These are phyloP conservation scores for Fusarium pseudocircinatum DNA, from an alignment of 2,329 filamentous ascomycete genomes.

Conservation along the genomic window DNA sequence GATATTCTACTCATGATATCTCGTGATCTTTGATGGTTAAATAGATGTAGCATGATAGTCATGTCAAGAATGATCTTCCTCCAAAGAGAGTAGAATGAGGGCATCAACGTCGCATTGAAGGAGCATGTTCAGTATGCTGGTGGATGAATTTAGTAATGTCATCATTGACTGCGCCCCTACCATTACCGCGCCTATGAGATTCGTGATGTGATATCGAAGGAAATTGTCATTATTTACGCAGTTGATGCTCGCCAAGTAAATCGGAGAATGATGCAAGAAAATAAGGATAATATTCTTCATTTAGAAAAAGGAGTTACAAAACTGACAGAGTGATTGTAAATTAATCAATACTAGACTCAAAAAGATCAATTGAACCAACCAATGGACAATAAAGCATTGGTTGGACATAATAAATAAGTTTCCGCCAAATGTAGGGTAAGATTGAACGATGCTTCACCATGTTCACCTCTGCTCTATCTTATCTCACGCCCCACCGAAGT, in stretches of 20 bases:
- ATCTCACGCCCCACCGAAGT: neutral
- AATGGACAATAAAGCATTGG: fast-evolving
- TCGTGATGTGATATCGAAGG: fast-evolving
- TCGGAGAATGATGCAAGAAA: no score
- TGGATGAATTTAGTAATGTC: neutral
- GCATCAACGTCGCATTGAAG: neutral
- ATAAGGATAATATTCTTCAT: no score
- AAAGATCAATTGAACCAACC: fast-evolving
- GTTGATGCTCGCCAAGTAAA: no score
- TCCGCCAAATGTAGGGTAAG: neutral
- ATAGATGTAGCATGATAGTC: neutral
- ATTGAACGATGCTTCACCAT: neutral
- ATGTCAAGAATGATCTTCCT: neutral
- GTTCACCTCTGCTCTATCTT: neutral
- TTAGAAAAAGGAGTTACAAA: fast-evolving
- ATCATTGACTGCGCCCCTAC: neutral
- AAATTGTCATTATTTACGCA: neutral
- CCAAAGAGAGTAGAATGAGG: neutral
- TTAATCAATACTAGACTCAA: fast-evolving
- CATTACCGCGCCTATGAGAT: neutral
- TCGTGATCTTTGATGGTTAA: neutral
- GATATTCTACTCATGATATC: neutral
- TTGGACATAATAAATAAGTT: fast-evolving
- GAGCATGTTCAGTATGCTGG: neutral
- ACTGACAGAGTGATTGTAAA: fast-evolving